phyloP scores from a whole-genome alignment of 345 rosid species.

The Citrus sp. region DNA sequence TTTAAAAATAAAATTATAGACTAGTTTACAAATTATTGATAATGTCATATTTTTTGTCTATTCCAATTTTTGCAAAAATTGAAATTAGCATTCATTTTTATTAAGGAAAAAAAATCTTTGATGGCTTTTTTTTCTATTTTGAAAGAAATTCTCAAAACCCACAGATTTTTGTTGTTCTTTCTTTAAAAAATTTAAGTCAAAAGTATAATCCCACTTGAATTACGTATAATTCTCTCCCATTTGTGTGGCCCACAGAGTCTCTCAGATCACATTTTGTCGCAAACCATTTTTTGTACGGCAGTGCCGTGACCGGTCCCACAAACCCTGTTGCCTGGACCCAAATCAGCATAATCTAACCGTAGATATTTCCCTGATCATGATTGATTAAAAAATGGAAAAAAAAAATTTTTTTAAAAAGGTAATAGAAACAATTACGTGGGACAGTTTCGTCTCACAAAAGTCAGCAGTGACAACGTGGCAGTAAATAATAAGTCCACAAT shows the following conservation, averaged over 20 bases:
- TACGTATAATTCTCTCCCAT: not conserved
- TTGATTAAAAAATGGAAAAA: too few relatives aligned
- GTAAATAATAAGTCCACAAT: constrained; percentile 2
- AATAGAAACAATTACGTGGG: constrained; percentile 7
- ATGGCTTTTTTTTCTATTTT: too few relatives aligned
- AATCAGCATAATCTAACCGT: constrained; percentile 4
- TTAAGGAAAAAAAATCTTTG: too few relatives aligned
- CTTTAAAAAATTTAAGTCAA: not conserved
- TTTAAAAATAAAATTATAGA: too few relatives aligned
- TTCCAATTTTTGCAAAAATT: too few relatives aligned
- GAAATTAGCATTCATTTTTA: too few relatives aligned
- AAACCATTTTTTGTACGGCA: constrained; percentile 14
- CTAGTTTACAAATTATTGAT: too few relatives aligned
- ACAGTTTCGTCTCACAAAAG: constrained; percentile 15
- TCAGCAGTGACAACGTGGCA: constrained; percentile 25
- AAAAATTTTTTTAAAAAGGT: not conserved
- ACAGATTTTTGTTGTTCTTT: not conserved
- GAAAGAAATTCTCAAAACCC: not conserved
- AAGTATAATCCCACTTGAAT: not conserved
- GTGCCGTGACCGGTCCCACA: constrained; percentile 12
- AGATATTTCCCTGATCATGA: not conserved
- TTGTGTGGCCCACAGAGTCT: constrained; percentile 4
- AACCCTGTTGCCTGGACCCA: constrained; percentile 1
- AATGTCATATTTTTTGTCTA: too few relatives aligned
- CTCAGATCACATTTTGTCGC: constrained; percentile 14